Evolutionary conservation across 139 green algal species (phyloP), one percentile per base, ranked within the genome.

Genomic region (Auxenochlorella pyrenoidosa): DNA sequence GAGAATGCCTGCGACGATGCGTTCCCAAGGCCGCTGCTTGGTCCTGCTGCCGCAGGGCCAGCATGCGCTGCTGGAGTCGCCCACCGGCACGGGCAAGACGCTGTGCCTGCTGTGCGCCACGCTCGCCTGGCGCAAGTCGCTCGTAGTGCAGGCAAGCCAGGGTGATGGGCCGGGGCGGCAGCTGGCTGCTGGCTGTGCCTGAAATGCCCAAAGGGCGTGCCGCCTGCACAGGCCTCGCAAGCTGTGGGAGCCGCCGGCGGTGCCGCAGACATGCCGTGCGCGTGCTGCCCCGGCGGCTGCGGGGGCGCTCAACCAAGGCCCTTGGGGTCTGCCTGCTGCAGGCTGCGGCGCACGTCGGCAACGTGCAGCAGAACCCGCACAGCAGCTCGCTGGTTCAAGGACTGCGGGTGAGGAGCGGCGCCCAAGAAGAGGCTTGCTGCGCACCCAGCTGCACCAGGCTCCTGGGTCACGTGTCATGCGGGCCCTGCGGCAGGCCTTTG

Each of bases 81-180:
- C 97, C 70, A 99, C 97, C 0, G 97, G 97, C 38, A 99, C 97
- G 0, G 97, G 97, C 58, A 99, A 99, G 90, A 99, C 97, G 38
- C 93, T 99, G 40, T 99, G 97, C 91, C 93, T 99, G 90, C 94
- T 99, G 71, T 99, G 97, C 90, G 96, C 97, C 24, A 94, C 95
- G 0, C 89, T 99, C 41, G 97, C 95, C 0, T 99, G 97, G 97
- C 90, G 93, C 8, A 82, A 96, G 82, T 89, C 80, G 28, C 80
- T 85, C 6, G 51, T 38, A 32, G 28, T 1, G 8, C 77, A 83
- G 77, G 77, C 63, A 36, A 71, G 26, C 24, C 28, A 36, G 63
- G 13, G 13, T 36, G 63, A 12, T 15, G 19, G 24, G 59, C 59
- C 59, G 21, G 47, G 47, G 8, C 12, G 47, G 47, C 47, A 58